A percentile compares a stretch with the other conserved stretches of the same genome.
phyloP scores from a whole-genome alignment of 768 basidiomycete species.

The Amyloporia xantha region DNA sequence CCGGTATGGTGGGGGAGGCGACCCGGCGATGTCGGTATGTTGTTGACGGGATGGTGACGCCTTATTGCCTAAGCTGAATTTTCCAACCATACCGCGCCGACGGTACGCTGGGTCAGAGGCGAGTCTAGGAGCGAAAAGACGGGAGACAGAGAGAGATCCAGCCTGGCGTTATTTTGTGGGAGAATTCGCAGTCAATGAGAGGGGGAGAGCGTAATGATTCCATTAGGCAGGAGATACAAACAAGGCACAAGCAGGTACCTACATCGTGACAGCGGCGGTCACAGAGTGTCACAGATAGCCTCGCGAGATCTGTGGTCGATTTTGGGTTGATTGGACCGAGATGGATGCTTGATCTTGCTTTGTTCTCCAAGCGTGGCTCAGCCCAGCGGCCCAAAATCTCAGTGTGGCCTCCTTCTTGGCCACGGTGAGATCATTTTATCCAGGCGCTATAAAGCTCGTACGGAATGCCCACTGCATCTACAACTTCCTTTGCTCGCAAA shows the following conservation, averaged over 20 bases:
- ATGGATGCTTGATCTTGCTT: too few relatives aligned
- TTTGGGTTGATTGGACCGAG: background rate
- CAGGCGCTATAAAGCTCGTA: too few relatives aligned
- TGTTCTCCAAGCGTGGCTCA: too few relatives aligned
- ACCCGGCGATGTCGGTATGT: constrained; percentile 20
- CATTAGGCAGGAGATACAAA: background rate
- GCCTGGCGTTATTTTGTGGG: background rate
- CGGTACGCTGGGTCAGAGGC: constrained; percentile 5
- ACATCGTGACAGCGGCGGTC: background rate
- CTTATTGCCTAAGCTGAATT: constrained; percentile 31
- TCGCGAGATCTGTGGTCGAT: background rate
- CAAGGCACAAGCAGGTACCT: background rate
- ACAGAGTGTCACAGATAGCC: background rate
- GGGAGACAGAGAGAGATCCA: background rate
- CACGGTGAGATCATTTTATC: too few relatives aligned
- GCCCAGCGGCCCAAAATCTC: too few relatives aligned
- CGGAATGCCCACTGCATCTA: too few relatives aligned
- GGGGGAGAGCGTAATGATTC: background rate
- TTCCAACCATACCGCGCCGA: constrained; percentile 31
- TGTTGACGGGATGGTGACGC: constrained; percentile 24
- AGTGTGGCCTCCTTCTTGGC: background rate
- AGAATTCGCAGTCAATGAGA: background rate
- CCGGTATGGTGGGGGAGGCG: constrained; percentile 31
- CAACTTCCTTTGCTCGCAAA: too few relatives aligned
- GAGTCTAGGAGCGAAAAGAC: background rate